Base-by-base conservation (phyloP, 2,329 filamentous ascomycete genomes). In the Capronia americana region DNA sequence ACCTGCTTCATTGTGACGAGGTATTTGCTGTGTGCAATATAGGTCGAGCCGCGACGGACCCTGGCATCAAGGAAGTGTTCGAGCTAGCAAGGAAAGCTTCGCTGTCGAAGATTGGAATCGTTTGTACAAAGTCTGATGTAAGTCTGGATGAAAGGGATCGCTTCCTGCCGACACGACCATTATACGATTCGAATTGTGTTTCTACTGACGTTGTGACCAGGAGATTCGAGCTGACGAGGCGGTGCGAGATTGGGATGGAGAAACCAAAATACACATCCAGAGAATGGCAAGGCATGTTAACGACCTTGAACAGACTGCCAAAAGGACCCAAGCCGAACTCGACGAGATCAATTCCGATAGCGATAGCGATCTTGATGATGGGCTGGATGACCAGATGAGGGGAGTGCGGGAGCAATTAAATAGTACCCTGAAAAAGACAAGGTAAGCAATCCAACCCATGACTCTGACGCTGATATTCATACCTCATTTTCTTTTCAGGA, bases 81-180 rank as follows among this genome's bases (percentile, higher is more conserved):
- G 48, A 61, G 48, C 59, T 61, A 10, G 59, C 59, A 26, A 53
- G 20, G 50, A 44, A 32, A 50, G 59, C 59, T 55, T 61, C 59
- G 10, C n/a, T 61, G 50, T 61, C 59, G 20, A 53, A 26, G n/a
- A 44, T 61, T 53, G 59, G 32, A 51, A 61, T 61, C 48, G n/a
- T 61, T 46, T 61, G 59, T 32, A 61, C 59, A 14, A 55, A 44
- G 23, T 61, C 59, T 24, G 59, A 61, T 23, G 59, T 61, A 55
- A 55, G 59, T 20, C 34, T 28, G 50, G 30, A 32, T 32, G 30
- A 32, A 32, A 38, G 46, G 57, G 34, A n/a, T 4, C 26, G 12
- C 14, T 53, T 53, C 3, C 28, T 24, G 17, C 5, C 54, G 26
- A 32, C 54, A 57, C 30, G 30, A 57, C 54, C 30, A n/a, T 57